Percentiles rank a stretch among this genome's conserved stretches.
These are phyloP conservation scores for Lachancea meyersii DNA, from an alignment of 805 yeast species.

Conservation along the genomic window DNA sequence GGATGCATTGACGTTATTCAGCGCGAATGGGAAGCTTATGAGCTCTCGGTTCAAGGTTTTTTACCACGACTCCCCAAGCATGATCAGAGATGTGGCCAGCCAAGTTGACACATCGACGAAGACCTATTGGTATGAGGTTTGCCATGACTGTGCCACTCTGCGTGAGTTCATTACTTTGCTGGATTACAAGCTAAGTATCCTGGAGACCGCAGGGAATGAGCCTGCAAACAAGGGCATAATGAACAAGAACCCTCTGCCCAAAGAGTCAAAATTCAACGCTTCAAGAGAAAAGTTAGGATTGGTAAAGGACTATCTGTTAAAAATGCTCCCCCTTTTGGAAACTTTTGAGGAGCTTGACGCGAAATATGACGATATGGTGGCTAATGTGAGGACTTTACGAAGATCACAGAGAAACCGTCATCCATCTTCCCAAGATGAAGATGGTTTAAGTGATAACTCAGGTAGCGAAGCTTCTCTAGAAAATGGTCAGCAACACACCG, in stretches of 20 bases:
- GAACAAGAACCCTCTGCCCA: slow-evolving; percentile 20
- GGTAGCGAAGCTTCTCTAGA: slow-evolving; percentile 10
- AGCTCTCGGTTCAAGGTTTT: slow-evolving; percentile 24
- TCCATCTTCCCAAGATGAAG: slow-evolving; percentile 14
- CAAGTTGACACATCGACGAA: slow-evolving; percentile 10
- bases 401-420: slow-evolving; percentile 22
- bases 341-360: slow-evolving; percentile 63
- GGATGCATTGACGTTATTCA: slow-evolving; percentile 20
- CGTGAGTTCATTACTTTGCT: slow-evolving; percentile 20
- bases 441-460: slow-evolving; percentile 9
- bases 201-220: slow-evolving; percentile 8
- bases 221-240: slow-evolving; percentile 5
- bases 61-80: slow-evolving; percentile 24
- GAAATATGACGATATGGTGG: slow-evolving; percentile 39
- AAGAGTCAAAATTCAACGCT: slow-evolving; percentile 20
- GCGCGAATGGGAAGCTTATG: slow-evolving; percentile 19
- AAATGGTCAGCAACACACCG: slow-evolving; percentile 11
- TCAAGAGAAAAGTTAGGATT: slow-evolving; percentile 19
- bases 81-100: slow-evolving; percentile 17
- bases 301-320: slow-evolving; percentile 18
- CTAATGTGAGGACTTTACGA: slow-evolving; percentile 27
- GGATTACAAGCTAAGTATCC: slow-evolving; percentile 16
- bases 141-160: slow-evolving; percentile 22
- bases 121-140: slow-evolving; percentile 30
- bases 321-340: slow-evolving; percentile 38